Evolutionary conservation across 2,329 filamentous ascomycete species (phyloP).

Genomic region (Trichoderma pleuroti): DNA sequence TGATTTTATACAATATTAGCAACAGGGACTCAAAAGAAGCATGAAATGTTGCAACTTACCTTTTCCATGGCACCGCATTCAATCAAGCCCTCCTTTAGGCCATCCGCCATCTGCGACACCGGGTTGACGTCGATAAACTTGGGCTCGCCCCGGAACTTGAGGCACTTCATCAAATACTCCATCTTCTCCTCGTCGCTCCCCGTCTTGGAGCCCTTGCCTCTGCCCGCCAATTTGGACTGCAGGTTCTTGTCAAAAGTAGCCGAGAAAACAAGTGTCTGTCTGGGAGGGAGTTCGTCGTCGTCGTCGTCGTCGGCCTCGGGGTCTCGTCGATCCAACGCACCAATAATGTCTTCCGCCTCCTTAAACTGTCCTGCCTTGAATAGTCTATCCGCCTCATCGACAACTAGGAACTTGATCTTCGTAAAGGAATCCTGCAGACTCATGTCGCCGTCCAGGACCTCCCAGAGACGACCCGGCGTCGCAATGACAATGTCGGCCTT

Average conservation of each 20-base stretch:
- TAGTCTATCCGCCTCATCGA: slow-evolving; percentile 91
- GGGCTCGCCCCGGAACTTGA: slow-evolving; percentile 82
- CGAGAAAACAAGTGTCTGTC: slow-evolving; percentile 94
- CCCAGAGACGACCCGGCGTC: slow-evolving; percentile 91
- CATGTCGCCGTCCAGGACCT: slow-evolving; percentile 75
- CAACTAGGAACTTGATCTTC: slow-evolving; percentile 74
- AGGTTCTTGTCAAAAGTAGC: slow-evolving; percentile 91
- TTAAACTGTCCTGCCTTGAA: slow-evolving; percentile 94
- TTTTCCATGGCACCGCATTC: slow-evolving; percentile 94
- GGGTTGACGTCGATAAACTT: slow-evolving; percentile 93
- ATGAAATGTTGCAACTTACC: slow-evolving; percentile 41
- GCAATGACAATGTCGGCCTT: slow-evolving; percentile 90
- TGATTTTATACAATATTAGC: slow-evolving; percentile 32
- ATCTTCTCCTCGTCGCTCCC: slow-evolving; percentile 72
- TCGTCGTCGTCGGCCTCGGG: slow-evolving; percentile 54
- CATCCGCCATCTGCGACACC: slow-evolving; percentile 78
- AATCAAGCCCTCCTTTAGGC: slow-evolving; percentile 82
- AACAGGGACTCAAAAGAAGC: neutral
- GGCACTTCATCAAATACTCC: slow-evolving; percentile 85
- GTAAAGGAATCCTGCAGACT: slow-evolving; percentile 68
- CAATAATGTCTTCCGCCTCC: slow-evolving; percentile 84
- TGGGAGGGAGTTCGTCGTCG: slow-evolving; percentile 41
- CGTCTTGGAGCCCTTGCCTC: slow-evolving; percentile 46
- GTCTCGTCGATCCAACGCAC: slow-evolving; percentile 69
- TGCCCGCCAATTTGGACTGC: slow-evolving; percentile 85